Percentiles rank a stretch among this genome's conserved stretches.
Evolutionary conservation across 2,329 filamentous ascomycete species (phyloP).

Genomic region (Sporothrix curviconia): DNA sequence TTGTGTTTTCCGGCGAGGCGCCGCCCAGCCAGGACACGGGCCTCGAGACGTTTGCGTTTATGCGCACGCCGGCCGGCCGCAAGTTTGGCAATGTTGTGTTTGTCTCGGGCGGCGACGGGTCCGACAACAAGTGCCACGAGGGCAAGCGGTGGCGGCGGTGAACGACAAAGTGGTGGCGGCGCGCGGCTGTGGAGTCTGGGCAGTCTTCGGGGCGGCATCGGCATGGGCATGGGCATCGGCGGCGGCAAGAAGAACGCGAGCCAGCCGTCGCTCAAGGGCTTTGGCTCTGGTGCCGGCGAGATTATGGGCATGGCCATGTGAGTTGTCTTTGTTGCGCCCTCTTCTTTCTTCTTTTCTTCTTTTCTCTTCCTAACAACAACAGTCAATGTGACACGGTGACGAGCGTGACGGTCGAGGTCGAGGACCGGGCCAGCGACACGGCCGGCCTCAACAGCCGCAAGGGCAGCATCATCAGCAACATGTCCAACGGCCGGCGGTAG

Average conservation of each 20-base stretch:
- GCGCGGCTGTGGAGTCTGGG: constrained; percentile 19
- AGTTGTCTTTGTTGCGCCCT: not conserved
- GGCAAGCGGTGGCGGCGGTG: constrained; percentile 37
- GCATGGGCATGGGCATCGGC: too few relatives aligned
- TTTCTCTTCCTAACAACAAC: constrained; percentile 5
- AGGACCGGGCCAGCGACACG: constrained; percentile 17
- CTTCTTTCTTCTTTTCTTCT: not conserved
- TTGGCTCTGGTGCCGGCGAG: constrained; percentile 10
- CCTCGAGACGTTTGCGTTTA: constrained; percentile 45
- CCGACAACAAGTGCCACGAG: constrained; percentile 30
- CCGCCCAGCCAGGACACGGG: constrained; percentile 40
- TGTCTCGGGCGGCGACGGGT: constrained; percentile 22
- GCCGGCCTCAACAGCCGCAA: constrained; percentile 21
- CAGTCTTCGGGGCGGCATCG: too few relatives aligned
- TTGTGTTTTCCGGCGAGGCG: constrained; percentile 40
- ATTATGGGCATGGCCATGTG: constrained; percentile 16
- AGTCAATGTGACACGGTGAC: constrained; percentile 39
- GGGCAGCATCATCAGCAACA: constrained; percentile 16
- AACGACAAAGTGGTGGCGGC: constrained; percentile 32
- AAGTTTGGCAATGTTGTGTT: constrained; percentile 37
- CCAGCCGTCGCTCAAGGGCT: constrained; percentile 10
- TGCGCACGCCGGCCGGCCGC: constrained; percentile 34
- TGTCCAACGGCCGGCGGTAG: not conserved
- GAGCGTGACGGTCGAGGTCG: constrained; percentile 34
- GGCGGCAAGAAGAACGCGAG: constrained; percentile 12